Evolutionary conservation across 495 filamentous ascomycete genomes (phyloP).

Genomic region (Tuber calosporum): DNA sequence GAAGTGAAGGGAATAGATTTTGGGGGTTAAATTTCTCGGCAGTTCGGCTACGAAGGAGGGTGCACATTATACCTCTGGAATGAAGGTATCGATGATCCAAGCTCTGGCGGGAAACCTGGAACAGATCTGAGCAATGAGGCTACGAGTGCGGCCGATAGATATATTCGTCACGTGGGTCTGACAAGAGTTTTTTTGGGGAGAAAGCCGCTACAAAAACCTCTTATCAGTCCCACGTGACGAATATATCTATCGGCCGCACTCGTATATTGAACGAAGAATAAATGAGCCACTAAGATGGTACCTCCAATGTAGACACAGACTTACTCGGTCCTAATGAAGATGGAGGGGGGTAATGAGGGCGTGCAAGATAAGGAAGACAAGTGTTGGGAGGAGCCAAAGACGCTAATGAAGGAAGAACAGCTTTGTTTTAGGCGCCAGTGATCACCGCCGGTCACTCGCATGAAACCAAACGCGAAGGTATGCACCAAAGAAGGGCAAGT

Average conservation of each 20-base stretch:
- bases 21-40: conserved; percentile 50
- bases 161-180: too few relatives aligned
- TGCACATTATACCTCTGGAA: neutral
- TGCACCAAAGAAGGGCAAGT: too few relatives aligned
- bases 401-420: conserved; percentile 65
- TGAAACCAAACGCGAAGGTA: too few relatives aligned
- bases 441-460: too few relatives aligned
- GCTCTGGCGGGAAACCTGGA: neutral
- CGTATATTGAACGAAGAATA: conserved; percentile 10
- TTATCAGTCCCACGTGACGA: too few relatives aligned
- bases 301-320: conserved; percentile 32
- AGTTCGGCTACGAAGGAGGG: conserved; percentile 44
- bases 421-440: conserved; percentile 46
- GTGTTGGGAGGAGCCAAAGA: conserved; percentile 53
- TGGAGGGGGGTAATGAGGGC: conserved; percentile 17
- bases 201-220: too few relatives aligned
- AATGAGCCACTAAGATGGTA: conserved; percentile 44
- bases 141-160: too few relatives aligned
- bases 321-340: neutral
- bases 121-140: conserved; percentile 16
- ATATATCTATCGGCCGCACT: too few relatives aligned
- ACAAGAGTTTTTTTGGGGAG: too few relatives aligned
- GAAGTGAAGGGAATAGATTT: conserved; percentile 56
- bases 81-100: neutral
- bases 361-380: conserved; percentile 16